Base-by-base conservation (phyloP, 257 asterid genomes). In the Paraleonurus japonicus region DNA sequence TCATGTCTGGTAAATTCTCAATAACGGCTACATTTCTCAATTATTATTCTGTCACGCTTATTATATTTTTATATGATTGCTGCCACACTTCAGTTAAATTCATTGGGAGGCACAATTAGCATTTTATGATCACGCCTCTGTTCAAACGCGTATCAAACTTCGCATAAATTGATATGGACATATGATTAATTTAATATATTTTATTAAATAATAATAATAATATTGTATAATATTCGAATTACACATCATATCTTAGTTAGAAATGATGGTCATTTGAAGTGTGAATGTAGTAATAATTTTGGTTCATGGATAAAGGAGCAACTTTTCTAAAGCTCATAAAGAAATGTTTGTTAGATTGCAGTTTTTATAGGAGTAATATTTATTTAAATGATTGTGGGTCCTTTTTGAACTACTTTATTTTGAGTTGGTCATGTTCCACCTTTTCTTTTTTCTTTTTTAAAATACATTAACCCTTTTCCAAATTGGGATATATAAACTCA, bases 1-100 rank as follows among this genome's bases (percentile, higher is more conserved):
- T 86, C 73, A 62, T 84, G 75, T 84, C 92, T 5, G 88, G 88
- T 84, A 78, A 72, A 70, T 66, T 11, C 19, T 39, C 26, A 3
- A 65, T 67, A 71, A 78, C 80, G 73, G 78, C 81, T 67, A 71
- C 12, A 64, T 76, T 58, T 61, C 48, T 51, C 27, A 71, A 66
- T 33, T 67, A 22, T 39, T 67, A 1, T 20, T 59, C 7, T 7
- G 22, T 19, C 27, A 28, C 26, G 19, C 57, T 9, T 35, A 3
- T 53, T 33, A 7, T 12, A 16, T 57, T 48, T 61, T 57, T 37
- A 53, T 45, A 7, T 7, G 1, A 16, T 76, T 35, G 48, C 22
- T 24, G 55, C 15, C 33, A 26, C 20, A 61, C 23, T 19, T 17
- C 11, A 17, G 28, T 33, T 28, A 3, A 10, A 33, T 33, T 19